Percentiles rank a stretch among this genome's conserved stretches.
These are phyloP conservation scores for Ceriops zippeliana DNA, from an alignment of 345 rosid genomes.

Conservation along the genomic window DNA sequence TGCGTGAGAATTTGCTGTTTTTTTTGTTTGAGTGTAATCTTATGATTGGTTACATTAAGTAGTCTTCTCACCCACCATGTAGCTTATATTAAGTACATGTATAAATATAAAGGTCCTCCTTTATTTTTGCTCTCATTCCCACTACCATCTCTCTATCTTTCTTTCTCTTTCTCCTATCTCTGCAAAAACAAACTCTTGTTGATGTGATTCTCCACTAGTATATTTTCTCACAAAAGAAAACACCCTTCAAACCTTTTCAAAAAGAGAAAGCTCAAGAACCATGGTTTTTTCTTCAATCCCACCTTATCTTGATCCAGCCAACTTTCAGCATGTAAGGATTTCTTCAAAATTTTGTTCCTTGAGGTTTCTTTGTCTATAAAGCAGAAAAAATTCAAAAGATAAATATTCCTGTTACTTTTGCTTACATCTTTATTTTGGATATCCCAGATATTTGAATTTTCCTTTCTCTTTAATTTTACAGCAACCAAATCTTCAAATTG, in stretches of 20 bases:
- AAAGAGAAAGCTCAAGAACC: slow-evolving; percentile 34
- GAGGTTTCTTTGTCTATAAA: slow-evolving; percentile 28
- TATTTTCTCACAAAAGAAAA: slow-evolving; percentile 10
- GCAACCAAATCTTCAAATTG: slow-evolving; percentile 41
- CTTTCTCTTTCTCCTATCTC: slow-evolving; percentile 30
- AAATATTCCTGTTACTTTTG: slow-evolving; percentile 36
- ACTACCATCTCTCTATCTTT: slow-evolving; percentile 20
- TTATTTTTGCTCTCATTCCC: slow-evolving; percentile 47
- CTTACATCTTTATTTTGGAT: slow-evolving; percentile 42
- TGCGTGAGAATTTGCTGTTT: no score
- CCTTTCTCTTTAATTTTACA: slow-evolving; percentile 25
- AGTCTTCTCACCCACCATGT: no score
- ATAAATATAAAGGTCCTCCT: slow-evolving; percentile 60
- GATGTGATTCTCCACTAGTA: slow-evolving; percentile 51
- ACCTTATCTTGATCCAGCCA: slow-evolving; percentile 95
- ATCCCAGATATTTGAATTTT: slow-evolving; percentile 44
- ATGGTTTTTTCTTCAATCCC: slow-evolving; percentile 93
- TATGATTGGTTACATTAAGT: no score
- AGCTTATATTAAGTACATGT: slow-evolving; percentile 15
- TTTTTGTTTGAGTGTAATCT: no score
- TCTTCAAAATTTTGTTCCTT: slow-evolving; percentile 11
- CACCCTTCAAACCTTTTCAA: slow-evolving; percentile 36
- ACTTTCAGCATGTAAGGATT: slow-evolving; percentile 87
- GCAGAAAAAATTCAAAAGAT: slow-evolving; percentile 35
- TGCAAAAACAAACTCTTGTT: slow-evolving; percentile 21